Evolutionary conservation across 2,329 filamentous ascomycete genomes (phyloP), one percentile per base, ranked within the genome.

Genomic region (Fonsecaea pugnacius): DNA sequence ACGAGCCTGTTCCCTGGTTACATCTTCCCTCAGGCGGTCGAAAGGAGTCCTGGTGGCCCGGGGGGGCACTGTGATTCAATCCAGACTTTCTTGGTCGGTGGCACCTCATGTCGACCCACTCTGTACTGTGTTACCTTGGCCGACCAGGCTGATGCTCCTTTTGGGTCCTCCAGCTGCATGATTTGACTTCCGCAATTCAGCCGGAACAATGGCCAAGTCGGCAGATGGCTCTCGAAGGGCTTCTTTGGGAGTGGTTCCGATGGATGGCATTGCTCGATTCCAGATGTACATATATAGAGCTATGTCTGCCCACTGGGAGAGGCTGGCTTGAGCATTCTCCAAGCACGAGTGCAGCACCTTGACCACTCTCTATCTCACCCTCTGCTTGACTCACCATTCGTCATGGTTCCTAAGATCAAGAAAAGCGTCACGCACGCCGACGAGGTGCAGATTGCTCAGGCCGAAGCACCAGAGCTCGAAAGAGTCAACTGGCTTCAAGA

Each of bases 401-500:
- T 46, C 50, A 65, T 65, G 60, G 58, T 61, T 32, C 32, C 51
- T 21, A 65, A 61, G 16, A 48, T 67, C 54, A 67, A 67, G 46
- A 55, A 38, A 46, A 43, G 33, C 14, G 30, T 51, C 16, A 54
- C 61, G n/a, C 63, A 46, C 46, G 27, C 52, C 65, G 72, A 73
- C 18, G 74, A 78, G 52, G 67, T 77, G 50, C 75, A 79, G 58
- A 69, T 78, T 46, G 78, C 80, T 35, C 77, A 79, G 57, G 76
- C 75, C 57, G 80, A 82, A 64, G 77, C 78, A 8, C 83, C 83
- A 27, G 75, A 78, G 32, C 84, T 86, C 69, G 81, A 85, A 70
- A 78, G 78, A 65, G 85, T 87, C 18, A 80, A 75, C 60, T 87
- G 85, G 85, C 82, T 77, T 64, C 78, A 76, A 70, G 83, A 87